Evolutionary conservation across 2,329 filamentous ascomycete species (phyloP), one percentile per base, ranked within the genome.

Genomic region (Orbilia quercus): DNA sequence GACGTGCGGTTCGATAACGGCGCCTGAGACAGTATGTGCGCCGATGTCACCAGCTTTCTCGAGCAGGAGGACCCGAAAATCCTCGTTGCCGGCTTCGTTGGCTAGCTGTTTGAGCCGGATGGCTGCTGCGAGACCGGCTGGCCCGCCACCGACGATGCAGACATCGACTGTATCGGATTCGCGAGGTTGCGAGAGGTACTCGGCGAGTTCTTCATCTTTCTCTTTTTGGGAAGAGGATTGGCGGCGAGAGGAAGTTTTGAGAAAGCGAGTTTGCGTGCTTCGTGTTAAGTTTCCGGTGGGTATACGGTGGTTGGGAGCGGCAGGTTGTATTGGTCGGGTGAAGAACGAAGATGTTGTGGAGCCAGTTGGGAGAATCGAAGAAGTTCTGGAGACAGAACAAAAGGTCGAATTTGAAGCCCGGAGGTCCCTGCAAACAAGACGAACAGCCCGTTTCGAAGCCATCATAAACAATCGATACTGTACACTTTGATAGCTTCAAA

Each of bases 41-140:
- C 95, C 95, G 71, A 99, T 83, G 81, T 99, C 95, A 75, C 93
- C 92, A 1, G 95, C 92, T 82, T 99, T 99, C 80, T 99, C 95
- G 71, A 99, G 84, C 38, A 99, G 83, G 67, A 99, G 83, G 9
- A 99, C 94, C 34, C 95, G 87, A 80, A 99, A 98, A 75, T 97
- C 93, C 75, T 98, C 92, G 81, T 98, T 96, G 75, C 95, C 94
- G 34, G 91, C 91, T 79, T 93, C 92, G 79, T 93, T 97, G 77
- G 95, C 95, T 55, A 97, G 85, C 82, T 99, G 94, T 84, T 98
- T 98, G 63, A 99, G 84, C 76, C 91, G 90, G 79, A 99, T 99
- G 55, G 94, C 95, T 50, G 95, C 93, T 77, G 91, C 90, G 76
- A 99, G 86, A 71, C 95, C 95, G 58, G 95, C 91, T 59, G 95